A percentile compares a stretch with the other conserved stretches of the same genome.
Evolutionary conservation across 176 grass and related monocot species (phyloP).

Genomic region (Ensete ventricosum): DNA sequence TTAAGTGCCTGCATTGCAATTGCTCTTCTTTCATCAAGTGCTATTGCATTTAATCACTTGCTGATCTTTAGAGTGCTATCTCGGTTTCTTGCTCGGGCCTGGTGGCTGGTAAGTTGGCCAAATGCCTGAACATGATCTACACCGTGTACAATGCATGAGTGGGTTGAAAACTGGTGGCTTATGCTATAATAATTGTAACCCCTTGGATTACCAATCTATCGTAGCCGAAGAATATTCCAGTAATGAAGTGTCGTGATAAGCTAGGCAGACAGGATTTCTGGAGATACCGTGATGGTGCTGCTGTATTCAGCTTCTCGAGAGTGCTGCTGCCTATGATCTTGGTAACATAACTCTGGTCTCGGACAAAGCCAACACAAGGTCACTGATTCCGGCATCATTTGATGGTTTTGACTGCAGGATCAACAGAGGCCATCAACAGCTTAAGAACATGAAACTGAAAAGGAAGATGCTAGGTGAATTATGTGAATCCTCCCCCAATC

Average conservation of each 20-base stretch:
- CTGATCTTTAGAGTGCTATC: neutral
- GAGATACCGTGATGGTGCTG: neutral
- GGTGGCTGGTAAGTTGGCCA: neutral
- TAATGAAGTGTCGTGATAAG: neutral
- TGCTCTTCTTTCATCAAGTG: neutral
- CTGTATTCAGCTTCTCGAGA: neutral
- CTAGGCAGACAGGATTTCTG: neutral
- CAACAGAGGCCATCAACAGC: neutral
- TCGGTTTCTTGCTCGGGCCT: neutral
- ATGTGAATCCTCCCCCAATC: neutral
- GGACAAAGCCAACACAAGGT: neutral
- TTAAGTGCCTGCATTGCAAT: constrained; percentile 18
- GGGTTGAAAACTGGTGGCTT: too few relatives aligned
- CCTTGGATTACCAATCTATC: neutral
- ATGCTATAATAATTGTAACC: neutral
- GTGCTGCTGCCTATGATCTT: neutral
- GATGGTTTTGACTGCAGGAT: neutral
- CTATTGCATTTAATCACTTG: neutral
- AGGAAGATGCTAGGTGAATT: too few relatives aligned
- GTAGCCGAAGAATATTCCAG: too few relatives aligned
- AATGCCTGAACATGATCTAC: too few relatives aligned
- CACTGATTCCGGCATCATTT: neutral
- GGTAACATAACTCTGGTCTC: neutral
- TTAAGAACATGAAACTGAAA: too few relatives aligned
- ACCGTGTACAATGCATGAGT: too few relatives aligned